Evolutionary conservation across 2,329 filamentous ascomycete genomes (phyloP).

Genomic region (Fusarium torulosum): DNA sequence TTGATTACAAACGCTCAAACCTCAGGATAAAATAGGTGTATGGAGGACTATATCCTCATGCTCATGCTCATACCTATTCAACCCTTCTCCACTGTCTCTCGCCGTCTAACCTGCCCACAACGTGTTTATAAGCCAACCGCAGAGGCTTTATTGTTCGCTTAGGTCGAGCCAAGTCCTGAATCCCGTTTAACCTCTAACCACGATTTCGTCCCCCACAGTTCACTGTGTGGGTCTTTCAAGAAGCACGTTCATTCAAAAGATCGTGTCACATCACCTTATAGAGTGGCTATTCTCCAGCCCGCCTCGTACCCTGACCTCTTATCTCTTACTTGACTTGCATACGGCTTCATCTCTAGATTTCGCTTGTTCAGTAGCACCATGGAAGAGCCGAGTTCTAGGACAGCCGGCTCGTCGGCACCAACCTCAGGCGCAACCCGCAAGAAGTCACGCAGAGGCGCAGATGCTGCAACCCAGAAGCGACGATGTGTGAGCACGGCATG

Average conservation of each 20-base stretch:
- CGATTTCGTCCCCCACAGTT: slow-evolving; percentile 30
- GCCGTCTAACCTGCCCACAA: background rate
- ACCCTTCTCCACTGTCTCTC: slow-evolving; percentile 1
- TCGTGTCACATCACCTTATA: slow-evolving; percentile 30
- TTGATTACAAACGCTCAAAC: slow-evolving; percentile 41
- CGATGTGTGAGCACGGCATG: slow-evolving; percentile 88
- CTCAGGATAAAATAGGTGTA: slow-evolving; percentile 33
- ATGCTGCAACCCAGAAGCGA: slow-evolving; percentile 70
- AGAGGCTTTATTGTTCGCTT: slow-evolving; percentile 29
- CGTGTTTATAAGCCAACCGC: slow-evolving; percentile 23
- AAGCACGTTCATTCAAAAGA: slow-evolving; percentile 11
- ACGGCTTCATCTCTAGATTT: slow-evolving; percentile 2
- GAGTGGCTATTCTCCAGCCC: background rate
- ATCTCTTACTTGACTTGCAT: slow-evolving; percentile 5
- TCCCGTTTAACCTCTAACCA: slow-evolving; percentile 26
- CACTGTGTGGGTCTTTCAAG: slow-evolving; percentile 25
- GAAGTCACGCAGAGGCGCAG: slow-evolving; percentile 63
- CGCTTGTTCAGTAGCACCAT: slow-evolving; percentile 28
- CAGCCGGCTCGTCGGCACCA: slow-evolving; percentile 29
- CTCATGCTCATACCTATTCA: slow-evolving; percentile 4
- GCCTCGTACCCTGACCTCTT: slow-evolving; percentile 1
- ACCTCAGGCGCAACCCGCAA: slow-evolving; percentile 52
- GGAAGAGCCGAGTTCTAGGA: slow-evolving; percentile 36
- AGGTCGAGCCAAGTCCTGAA: slow-evolving; percentile 22
- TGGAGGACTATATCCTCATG: slow-evolving; percentile 24